Percentiles rank a stretch among this genome's conserved stretches.
These are phyloP conservation scores for Gnomoniopsis sp. DNA, from an alignment of 2,329 filamentous ascomycete species.

Conservation along the genomic window DNA sequence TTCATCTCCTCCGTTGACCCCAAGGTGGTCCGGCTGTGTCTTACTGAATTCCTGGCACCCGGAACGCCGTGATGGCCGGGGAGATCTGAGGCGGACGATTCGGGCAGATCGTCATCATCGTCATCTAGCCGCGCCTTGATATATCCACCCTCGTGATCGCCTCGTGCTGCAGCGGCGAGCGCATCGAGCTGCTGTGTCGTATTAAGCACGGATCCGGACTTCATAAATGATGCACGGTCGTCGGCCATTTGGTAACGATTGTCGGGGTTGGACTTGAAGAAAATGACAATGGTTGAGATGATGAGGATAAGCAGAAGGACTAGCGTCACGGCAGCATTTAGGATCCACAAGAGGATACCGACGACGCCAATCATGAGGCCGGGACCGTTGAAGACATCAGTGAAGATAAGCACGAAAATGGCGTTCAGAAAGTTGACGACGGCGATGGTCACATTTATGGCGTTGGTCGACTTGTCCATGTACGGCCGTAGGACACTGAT, in stretches of 20 bases:
- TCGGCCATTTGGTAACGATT: conserved; percentile 87
- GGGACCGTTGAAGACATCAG: conserved; percentile 75
- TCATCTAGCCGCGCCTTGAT: conserved; percentile 58
- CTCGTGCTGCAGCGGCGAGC: conserved; percentile 75
- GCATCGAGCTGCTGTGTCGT: conserved; percentile 76
- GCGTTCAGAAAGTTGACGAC: conserved; percentile 79
- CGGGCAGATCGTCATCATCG: conserved; percentile 60
- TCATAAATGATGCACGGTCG: conserved; percentile 86
- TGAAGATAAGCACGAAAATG: conserved; percentile 78
- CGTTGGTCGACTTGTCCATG: conserved; percentile 94
- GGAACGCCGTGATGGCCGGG: conserved; percentile 17
- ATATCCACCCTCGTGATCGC: conserved; percentile 59
- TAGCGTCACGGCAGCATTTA: conserved; percentile 74
- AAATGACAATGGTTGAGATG: conserved; percentile 60
- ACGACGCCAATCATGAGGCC: conserved; percentile 76
- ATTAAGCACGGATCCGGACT: conserved; percentile 72
- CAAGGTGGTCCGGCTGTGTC: conserved; percentile 48
- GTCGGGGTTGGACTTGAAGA: conserved; percentile 82
- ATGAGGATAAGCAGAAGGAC: conserved; percentile 76
- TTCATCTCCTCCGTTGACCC: conserved; percentile 33
- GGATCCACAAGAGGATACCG: conserved; percentile 78
- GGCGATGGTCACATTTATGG: conserved; percentile 82
- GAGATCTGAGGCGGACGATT: conserved; percentile 7
- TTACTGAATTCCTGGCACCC: conserved; percentile 39
- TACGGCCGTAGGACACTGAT: conserved; percentile 77